Base-by-base conservation (phyloP, 768 basidiomycete genomes). In the Infundibulicybe gibba region DNA sequence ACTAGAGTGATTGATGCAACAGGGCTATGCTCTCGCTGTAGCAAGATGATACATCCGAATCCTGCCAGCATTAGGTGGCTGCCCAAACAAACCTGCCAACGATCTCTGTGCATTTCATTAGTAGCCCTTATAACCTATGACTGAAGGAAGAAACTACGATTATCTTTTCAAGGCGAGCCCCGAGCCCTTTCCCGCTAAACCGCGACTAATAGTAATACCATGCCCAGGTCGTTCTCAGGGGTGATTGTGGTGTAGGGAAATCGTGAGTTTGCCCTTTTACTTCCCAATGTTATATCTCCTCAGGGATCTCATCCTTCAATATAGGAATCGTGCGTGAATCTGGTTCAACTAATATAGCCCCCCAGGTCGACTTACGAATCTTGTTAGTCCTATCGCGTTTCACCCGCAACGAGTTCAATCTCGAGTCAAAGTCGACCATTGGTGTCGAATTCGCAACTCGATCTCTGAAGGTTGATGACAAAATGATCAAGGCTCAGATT, bases 231-330 rank as follows among this genome's bases (percentile, higher is more conserved):
- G 95, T 99, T 59, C 82, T 99, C 55, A 97, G 98, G 74, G 95
- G 95, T 64, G 95, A 99, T 71, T 97, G 94, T 53, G 95, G 95
- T 52, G 95, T 99, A 63, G 95, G 95, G 66, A 99, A 99, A 81
- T 95, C 93, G 94, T 98, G 73, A 66, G 94, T 87, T 57, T 59
- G 60, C 41, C 53, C 59, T 58, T 39, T 32, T 38, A 3, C 6
- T 38, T 4, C n/a, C n/a, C 10, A 38, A 10, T 19, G 35, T 10
- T 10, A 38, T 38, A 14, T 6, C 10, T 19, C 4, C 3, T n/a
- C 35, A 38, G n/a, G 4, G 35, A 38, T 19, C 35, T n/a, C 17
- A 14, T 10, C n/a, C 10, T 38, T 6, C 10, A 6, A n/a, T 19
- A 14, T 19, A 38, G 35, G 10, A 38, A 38, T 38, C 35, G 35